These are phyloP conservation scores for Pseudoturritis turrita DNA, from an alignment of 345 rosid genomes.

Conservation along the genomic window DNA sequence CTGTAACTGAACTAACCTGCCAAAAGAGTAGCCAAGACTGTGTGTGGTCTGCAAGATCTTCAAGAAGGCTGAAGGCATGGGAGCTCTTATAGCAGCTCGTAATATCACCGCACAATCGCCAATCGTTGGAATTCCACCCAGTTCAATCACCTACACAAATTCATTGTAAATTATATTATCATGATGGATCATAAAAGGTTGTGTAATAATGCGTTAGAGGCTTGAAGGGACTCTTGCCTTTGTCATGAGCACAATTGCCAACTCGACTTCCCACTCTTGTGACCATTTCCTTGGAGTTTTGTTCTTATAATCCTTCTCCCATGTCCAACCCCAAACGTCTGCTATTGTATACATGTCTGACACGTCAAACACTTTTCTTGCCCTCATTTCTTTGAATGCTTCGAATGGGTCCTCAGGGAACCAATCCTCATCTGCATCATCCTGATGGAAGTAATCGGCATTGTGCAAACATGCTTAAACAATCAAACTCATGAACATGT, in stretches of 20 bases:
- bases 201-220: background rate
- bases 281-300: slow-evolving; percentile 81
- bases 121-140: slow-evolving; percentile 82
- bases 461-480: slow-evolving; percentile 2
- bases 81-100: slow-evolving; percentile 80
- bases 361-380: slow-evolving; percentile 67
- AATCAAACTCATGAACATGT: background rate
- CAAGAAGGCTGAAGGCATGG: slow-evolving; percentile 84
- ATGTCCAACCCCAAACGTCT: slow-evolving; percentile 99
- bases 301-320: slow-evolving; percentile 80
- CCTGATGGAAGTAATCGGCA: slow-evolving; percentile 39
- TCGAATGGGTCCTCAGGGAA: slow-evolving; percentile 79
- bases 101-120: slow-evolving; percentile 89
- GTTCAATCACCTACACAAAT: slow-evolving; percentile 65
- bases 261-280: slow-evolving; percentile 94
- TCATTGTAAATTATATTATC: background rate
- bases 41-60: slow-evolving; percentile 80
- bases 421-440: slow-evolving; percentile 88
- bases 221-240: slow-evolving; percentile 48
- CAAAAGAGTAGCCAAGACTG: slow-evolving; percentile 68
- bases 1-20: slow-evolving; percentile 49
- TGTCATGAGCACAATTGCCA: slow-evolving; percentile 68
- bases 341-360: slow-evolving; percentile 92
- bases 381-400: slow-evolving; percentile 86
- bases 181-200: background rate